Base-by-base conservation (phyloP, 2,329 filamentous ascomycete species). In the Aaosphaeria pasadenensis region DNA sequence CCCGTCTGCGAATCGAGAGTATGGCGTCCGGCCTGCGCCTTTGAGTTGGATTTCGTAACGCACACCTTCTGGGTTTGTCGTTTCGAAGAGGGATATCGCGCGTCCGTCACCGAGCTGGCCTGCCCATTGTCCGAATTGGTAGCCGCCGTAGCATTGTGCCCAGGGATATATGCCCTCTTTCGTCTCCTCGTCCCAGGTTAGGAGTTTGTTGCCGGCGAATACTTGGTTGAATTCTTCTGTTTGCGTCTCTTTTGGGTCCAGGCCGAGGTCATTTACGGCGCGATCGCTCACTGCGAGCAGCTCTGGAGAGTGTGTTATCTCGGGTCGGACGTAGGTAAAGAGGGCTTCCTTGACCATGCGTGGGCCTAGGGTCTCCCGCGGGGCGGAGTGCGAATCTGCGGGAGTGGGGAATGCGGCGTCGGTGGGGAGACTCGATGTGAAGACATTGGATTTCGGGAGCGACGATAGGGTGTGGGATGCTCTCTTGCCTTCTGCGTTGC, bases 81-180 rank as follows among this genome's bases (percentile, higher is more conserved):
- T 83, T 71, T 99, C 94, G 62, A 97, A 97, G 1, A 99, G 77
- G 33, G 89, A 95, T 58, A 99, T 97, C 30, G 91, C 94, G 47
- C 94, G 82, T 35, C 94, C 94, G 66, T 99, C 94, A 39, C 94
- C 94, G 1, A 99, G 82, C 70, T 99, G 94, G 5, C 94, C 91
- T 4, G 94, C 94, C 92, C 92, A 99, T 56, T 88, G 84, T 5
- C 94, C 94, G 49, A 74, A 72, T 43, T 73, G 71, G 59, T 79
- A 76, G 48, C 92, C 92, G 48, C 94, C 94, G 69, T 99, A 99
- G 74, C 94, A 97, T 73, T 99, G 94, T 31, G 94, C 91, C 94
- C 94, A 99, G 0, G 94, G 92, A 67, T 99, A 99, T 39, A 94
- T 84, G 17, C 88, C 87, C 30, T 55, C 66, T 13, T 56, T 61